Percentiles rank a stretch among this genome's conserved stretches.
Conservation (phyloP, 306 rosid genomes). For the Sicyos edulis region DNA sequence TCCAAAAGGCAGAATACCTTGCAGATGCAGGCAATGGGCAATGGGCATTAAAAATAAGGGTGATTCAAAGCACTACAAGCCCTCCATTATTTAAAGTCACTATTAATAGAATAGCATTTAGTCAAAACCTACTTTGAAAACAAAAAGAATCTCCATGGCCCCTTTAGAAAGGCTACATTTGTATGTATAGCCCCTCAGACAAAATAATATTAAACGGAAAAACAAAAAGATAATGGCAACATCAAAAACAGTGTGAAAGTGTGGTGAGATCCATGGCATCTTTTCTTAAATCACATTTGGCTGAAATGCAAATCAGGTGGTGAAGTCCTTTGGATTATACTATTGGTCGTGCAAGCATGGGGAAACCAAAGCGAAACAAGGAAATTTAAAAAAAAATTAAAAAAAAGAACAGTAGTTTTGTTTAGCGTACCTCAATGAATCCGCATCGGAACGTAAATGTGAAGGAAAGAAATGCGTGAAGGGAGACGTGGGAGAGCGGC, state of each 20-base stretch:
- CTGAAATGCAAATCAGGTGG: not conserved
- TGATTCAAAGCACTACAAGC: not conserved
- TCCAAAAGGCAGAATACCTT: conserved; percentile 1
- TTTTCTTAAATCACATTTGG: conserved; percentile 8
- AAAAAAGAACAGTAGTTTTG: not conserved
- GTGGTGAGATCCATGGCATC: not conserved
- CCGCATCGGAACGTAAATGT: conserved; percentile 18
- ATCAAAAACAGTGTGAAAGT: not conserved
- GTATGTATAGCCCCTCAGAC: not conserved
- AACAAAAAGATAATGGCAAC: not conserved
- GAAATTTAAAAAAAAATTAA: not conserved
- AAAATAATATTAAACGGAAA: not conserved
- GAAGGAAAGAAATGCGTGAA: not conserved
- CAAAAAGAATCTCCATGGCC: conserved; percentile 3
- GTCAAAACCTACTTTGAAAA: conserved; percentile 3
- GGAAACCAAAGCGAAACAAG: not conserved
- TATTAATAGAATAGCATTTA: not conserved
- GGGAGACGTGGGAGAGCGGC: not conserved
- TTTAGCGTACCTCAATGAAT: conserved; percentile 14
- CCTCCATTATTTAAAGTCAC: not conserved
- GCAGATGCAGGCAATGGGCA: not conserved
- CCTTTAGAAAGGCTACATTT: not conserved
- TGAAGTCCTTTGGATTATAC: not conserved
- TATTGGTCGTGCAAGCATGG: not conserved
- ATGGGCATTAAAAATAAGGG: not conserved